Evolutionary conservation across 768 basidiomycete genomes (phyloP).

Genomic region (Tylopilus sp.): DNA sequence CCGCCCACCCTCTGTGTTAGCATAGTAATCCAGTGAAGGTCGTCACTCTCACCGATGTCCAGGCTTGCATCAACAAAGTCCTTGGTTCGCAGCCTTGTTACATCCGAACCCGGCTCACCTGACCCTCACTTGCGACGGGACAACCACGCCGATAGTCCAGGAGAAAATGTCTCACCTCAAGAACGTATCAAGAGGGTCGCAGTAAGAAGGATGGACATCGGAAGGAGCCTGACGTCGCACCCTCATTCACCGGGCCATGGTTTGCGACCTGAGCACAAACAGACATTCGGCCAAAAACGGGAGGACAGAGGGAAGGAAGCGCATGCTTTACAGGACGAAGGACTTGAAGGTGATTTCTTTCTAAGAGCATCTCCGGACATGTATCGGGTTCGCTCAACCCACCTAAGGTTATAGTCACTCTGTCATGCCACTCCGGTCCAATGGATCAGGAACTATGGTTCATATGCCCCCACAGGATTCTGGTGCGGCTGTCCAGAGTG

Average conservation of each 20-base stretch:
- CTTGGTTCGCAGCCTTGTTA: constrained; percentile 15
- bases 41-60: constrained; percentile 25
- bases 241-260: constrained; percentile 29
- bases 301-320: constrained; percentile 48
- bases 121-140: constrained; percentile 33
- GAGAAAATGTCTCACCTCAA: constrained; percentile 30
- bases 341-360: constrained; percentile 31
- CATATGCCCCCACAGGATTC: constrained; percentile 1
- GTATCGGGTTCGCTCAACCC: constrained; percentile 9
- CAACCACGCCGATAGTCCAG: constrained; percentile 26
- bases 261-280: constrained; percentile 40
- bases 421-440: constrained; percentile 23
- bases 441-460: constrained; percentile 6
- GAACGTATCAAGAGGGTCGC: constrained; percentile 54
- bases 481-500: constrained; percentile 23
- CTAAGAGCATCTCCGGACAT: constrained; percentile 9
- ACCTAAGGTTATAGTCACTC: constrained; percentile 10
- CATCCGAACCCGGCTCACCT: constrained; percentile 29
- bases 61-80: constrained; percentile 24
- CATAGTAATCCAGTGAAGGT: constrained; percentile 1
- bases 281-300: constrained; percentile 54
- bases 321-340: constrained; percentile 13
- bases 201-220: constrained; percentile 61
- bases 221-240: constrained; percentile 51
- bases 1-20: neutral